These are phyloP conservation scores for Penicillium tannophilum DNA, from an alignment of 495 filamentous ascomycete species.

Conservation along the genomic window DNA sequence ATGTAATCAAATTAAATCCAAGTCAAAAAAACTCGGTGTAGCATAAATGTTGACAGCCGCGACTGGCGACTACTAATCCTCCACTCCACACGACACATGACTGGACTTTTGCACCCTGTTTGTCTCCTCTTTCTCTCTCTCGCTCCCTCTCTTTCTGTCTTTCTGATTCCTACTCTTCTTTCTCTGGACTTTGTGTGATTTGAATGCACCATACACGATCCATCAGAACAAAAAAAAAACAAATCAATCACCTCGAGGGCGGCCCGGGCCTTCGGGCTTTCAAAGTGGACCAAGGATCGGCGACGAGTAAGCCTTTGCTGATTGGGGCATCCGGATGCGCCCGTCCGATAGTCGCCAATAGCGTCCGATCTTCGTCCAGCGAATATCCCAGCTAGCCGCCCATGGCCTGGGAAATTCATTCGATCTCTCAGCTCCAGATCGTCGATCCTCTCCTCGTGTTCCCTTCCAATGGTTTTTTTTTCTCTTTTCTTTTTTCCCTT, in stretches of 20 bases:
- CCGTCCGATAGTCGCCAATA: constrained; percentile 35
- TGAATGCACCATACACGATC: background rate
- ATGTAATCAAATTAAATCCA: background rate
- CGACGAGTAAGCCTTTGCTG: constrained; percentile 23
- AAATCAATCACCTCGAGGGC: constrained; percentile 25
- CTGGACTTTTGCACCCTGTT: background rate
- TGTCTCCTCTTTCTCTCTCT: constrained; percentile 3
- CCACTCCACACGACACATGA: background rate
- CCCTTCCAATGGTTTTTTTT: background rate
- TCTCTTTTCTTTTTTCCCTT: background rate
- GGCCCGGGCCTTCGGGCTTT: constrained; percentile 34
- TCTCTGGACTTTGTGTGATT: too few relatives aligned
- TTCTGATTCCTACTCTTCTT: background rate
- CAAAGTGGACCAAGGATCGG: constrained; percentile 32
- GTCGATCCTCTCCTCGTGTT: background rate
- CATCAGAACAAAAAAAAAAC: constrained; percentile 4
- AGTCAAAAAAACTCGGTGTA: constrained; percentile 18
- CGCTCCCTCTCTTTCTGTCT: constrained; percentile 3
- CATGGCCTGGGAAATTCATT: constrained; percentile 37
- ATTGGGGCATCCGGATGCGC: constrained; percentile 23
- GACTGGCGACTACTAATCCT: constrained; percentile 27
- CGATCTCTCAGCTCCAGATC: constrained; percentile 25
- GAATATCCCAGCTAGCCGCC: constrained; percentile 44
- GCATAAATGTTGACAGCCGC: constrained; percentile 27
- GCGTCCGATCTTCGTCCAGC: constrained; percentile 26